Base-by-base conservation (phyloP, 2,329 filamentous ascomycete species). In the Bipolaris bicolor region DNA sequence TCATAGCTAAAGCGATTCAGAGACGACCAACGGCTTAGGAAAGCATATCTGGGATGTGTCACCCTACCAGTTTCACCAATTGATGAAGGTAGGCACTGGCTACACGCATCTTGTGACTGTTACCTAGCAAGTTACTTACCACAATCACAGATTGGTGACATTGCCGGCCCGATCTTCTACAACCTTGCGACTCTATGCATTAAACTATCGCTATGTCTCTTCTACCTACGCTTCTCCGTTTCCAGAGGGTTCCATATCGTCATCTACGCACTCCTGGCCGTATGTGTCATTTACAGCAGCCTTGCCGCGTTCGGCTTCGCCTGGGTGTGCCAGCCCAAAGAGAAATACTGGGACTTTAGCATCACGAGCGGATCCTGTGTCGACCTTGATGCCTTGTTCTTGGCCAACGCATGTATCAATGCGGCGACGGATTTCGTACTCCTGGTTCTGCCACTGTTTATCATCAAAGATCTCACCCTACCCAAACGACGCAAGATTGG, bases 401-500 rank as follows among this genome's bases (percentile, higher is more conserved):
- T 65, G 7, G 48, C 52, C 4, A 62, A 57, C 2, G 58, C 58
- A 7, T 62, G 61, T 16, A 57, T 65, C 24, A 65, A 65, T 24
- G 63, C 63, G 1, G 58, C 39, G 5, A 59, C 60, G 1, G 62
- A 63, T 39, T 45, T 63, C 7, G 46, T 47, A 3, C 37, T 71
- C 0, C 41, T 71, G 3, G 48, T 64, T 5, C 18, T 70, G 6
- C 68, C 66, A 3, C 13, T 65, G 1, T 61, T 62, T 31, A 64
- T 67, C 15, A 58, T 71, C 6, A 56, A 56, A n/a, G 58, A 61
- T 9, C 41, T 70, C 11, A 57, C 62, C 11, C 61, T 70, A 5
- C 60, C 58, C 2, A 10, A 36, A 7, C 44, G 49, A 2, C 44
- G 58, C 11, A 71, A 69, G 33, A 18, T 66, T n/a, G 55, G 59